These are phyloP conservation scores for Ogataea dorogensis DNA, from an alignment of 805 yeast genomes.

Conservation along the genomic window DNA sequence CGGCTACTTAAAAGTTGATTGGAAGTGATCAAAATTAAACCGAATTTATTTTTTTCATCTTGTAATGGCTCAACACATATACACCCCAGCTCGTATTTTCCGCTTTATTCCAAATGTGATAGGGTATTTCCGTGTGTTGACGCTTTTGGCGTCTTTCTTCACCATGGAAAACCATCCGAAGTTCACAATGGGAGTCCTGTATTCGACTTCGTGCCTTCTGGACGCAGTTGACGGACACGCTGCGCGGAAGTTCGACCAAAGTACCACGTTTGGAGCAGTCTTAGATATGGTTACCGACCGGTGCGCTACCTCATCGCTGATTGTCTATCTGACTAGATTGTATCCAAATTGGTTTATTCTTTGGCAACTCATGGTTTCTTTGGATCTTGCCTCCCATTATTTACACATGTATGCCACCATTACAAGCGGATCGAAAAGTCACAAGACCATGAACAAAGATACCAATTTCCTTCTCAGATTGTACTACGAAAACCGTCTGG, in stretches of 20 bases:
- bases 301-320: slow-evolving; percentile 91
- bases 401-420: slow-evolving; percentile 98
- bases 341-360: slow-evolving; percentile 68
- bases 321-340: slow-evolving; percentile 77
- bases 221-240: slow-evolving; percentile 98
- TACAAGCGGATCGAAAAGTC: slow-evolving; percentile 73
- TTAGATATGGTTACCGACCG: slow-evolving; percentile 98
- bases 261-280: slow-evolving; percentile 92
- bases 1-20: background rate
- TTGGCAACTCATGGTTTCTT: slow-evolving; percentile 81
- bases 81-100: slow-evolving; percentile 46
- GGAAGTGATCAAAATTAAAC: slow-evolving; percentile 1
- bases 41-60: slow-evolving; percentile 4
- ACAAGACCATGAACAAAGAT: slow-evolving; percentile 75
- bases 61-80: slow-evolving; percentile 11
- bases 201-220: slow-evolving; percentile 83
- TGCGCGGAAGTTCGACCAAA: slow-evolving; percentile 85
- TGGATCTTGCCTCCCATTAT: slow-evolving; percentile 91
- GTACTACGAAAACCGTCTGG: slow-evolving; percentile 83
- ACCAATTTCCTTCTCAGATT: slow-evolving; percentile 71
- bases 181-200: slow-evolving; percentile 65
- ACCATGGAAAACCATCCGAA: slow-evolving; percentile 85
- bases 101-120: slow-evolving; percentile 87
- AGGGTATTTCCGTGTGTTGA: slow-evolving; percentile 81
- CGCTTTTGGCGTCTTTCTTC: slow-evolving; percentile 76